A percentile compares a stretch with the other conserved stretches of the same genome.
Conservation (phyloP, 2,329 filamentous ascomycete genomes). For the Alternaria sp. region DNA sequence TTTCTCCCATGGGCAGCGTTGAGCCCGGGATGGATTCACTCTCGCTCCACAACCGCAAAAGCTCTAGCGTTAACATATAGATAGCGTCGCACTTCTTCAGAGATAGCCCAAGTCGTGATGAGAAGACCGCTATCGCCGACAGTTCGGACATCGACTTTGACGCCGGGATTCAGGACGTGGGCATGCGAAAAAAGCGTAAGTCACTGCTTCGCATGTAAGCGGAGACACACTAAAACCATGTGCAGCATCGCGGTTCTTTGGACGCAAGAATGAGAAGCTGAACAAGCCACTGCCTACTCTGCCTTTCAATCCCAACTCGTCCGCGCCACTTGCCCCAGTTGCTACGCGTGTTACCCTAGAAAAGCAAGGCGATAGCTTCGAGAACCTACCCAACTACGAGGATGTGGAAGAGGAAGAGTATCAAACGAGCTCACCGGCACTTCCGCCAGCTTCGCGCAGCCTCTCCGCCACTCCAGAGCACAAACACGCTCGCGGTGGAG, state of each 20-base stretch:
- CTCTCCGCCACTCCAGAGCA: not conserved
- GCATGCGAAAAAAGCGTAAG: constrained; percentile 25
- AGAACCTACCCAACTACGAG: not conserved
- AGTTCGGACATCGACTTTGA: constrained; percentile 11
- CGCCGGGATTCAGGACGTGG: constrained; percentile 20
- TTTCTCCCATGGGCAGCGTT: not conserved
- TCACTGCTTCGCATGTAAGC: not conserved
- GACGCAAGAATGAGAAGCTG: constrained; percentile 6
- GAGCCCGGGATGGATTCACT: not conserved
- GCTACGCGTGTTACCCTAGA: not conserved
- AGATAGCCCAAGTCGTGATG: constrained; percentile 22
- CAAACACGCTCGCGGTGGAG: not conserved
- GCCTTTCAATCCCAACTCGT: constrained; percentile 1
- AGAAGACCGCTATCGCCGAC: constrained; percentile 16
- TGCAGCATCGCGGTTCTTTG: constrained; percentile 22
- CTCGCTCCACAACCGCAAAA: not conserved
- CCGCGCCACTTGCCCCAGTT: not conserved
- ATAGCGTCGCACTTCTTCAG: constrained; percentile 33
- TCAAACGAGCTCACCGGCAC: not conserved
- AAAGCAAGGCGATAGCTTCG: not conserved
- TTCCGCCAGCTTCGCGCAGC: not conserved
- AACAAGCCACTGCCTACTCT: constrained; percentile 11
- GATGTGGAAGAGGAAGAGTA: not conserved
- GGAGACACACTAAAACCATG: not conserved
- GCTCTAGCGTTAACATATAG: not conserved